A percentile compares a stretch with the other conserved stretches of the same genome.
These are phyloP conservation scores for Alternaria atra DNA, from an alignment of 2,329 filamentous ascomycete species.

Conservation along the genomic window DNA sequence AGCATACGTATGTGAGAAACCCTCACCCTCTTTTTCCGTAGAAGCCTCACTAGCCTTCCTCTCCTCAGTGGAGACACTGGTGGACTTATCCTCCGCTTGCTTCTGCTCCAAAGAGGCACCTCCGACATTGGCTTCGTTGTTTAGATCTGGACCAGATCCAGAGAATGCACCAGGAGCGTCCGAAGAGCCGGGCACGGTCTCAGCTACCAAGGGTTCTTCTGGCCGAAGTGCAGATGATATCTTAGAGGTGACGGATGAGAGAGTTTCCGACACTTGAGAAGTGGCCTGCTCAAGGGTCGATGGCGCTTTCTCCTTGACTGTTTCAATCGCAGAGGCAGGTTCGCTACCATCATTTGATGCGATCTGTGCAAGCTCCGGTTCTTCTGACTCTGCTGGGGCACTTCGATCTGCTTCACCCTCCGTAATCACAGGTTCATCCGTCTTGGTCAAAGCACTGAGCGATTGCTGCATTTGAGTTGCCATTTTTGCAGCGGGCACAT, in stretches of 20 bases:
- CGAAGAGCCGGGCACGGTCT: conserved; percentile 21
- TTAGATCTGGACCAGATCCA: conserved; percentile 16
- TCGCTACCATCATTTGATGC: conserved; percentile 14
- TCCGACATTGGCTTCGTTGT: conserved; percentile 10
- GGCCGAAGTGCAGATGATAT: conserved; percentile 8
- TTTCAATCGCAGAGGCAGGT: conserved; percentile 7
- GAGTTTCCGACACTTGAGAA: conserved; percentile 7
- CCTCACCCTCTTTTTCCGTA: conserved; percentile 10
- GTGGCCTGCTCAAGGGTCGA: conserved; percentile 9
- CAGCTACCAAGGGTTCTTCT: conserved; percentile 23
- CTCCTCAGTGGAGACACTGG: not conserved
- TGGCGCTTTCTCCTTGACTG: not conserved
- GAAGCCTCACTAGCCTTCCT: conserved; percentile 14
- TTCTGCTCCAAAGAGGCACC: conserved; percentile 18
- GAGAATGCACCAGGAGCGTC: conserved; percentile 36
- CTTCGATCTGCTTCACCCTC: conserved; percentile 17
- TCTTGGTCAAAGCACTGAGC: conserved; percentile 18
- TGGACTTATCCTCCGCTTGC: conserved; percentile 1
- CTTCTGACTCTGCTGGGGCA: conserved; percentile 15
- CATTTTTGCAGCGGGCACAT: conserved; percentile 45
- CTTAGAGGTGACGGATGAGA: conserved; percentile 8
- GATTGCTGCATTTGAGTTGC: conserved; percentile 37
- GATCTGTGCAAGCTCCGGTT: conserved; percentile 13
- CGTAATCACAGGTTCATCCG: conserved; percentile 10
- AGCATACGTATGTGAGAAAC: conserved; percentile 15